A percentile compares a stretch with the other conserved stretches of the same genome.
phyloP scores from a whole-genome alignment of 2,329 filamentous ascomycete species.

The Fusarium nygamai region DNA sequence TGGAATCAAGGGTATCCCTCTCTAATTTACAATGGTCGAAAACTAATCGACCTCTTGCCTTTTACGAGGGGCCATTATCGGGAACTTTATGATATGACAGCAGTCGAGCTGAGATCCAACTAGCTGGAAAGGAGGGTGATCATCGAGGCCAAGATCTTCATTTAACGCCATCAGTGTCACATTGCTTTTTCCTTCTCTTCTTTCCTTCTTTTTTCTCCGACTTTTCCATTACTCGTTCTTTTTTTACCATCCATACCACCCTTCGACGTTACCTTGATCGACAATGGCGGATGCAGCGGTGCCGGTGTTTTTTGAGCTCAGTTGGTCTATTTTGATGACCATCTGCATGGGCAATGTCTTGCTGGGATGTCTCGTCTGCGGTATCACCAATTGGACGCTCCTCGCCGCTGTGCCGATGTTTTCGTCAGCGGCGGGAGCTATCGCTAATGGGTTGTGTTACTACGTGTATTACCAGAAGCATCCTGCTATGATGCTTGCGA shows the following conservation, averaged over 20 bases:
- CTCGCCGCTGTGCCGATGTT: conserved; percentile 52
- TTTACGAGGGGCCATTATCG: neutral
- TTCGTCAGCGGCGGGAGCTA: conserved; percentile 49
- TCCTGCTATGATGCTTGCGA: conserved; percentile 36
- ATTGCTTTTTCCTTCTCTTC: conserved; percentile 4
- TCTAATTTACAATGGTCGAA: neutral
- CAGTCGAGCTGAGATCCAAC: neutral
- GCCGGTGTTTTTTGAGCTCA: conserved; percentile 51
- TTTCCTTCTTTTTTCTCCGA: neutral
- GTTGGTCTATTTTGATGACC: conserved; percentile 55
- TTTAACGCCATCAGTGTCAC: conserved; percentile 3
- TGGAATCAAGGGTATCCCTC: neutral
- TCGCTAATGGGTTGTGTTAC: conserved; percentile 55
- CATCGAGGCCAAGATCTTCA: neutral
- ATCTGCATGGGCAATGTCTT: conserved; percentile 52
- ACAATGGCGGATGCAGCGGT: conserved; percentile 15
- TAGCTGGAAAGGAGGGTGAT: conserved; percentile 11
- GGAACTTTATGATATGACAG: neutral
- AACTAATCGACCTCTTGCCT: neutral
- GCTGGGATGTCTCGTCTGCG: conserved; percentile 50
- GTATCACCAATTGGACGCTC: conserved; percentile 50
- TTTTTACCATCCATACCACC: neutral
- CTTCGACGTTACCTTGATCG: neutral
- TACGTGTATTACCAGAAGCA: conserved; percentile 50
- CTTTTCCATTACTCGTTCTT: neutral